These are phyloP conservation scores for Leccinum ochraceum DNA, from an alignment of 768 basidiomycete genomes.

Conservation along the genomic window DNA sequence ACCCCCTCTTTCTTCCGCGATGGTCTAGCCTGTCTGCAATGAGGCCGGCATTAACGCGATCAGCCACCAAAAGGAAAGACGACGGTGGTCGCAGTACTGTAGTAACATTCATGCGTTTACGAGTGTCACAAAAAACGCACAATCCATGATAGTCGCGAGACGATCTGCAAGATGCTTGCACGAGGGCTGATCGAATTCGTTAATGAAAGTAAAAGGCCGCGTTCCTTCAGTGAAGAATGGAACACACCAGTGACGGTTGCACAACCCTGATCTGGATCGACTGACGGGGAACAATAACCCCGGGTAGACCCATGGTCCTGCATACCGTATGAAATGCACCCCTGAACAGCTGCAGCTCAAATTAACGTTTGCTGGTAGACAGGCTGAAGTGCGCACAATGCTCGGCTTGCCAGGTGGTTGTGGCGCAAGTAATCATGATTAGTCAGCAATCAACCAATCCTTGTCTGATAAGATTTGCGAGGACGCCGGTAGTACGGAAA, in stretches of 20 bases:
- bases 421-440: background rate
- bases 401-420: background rate
- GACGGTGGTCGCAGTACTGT: slow-evolving; percentile 9
- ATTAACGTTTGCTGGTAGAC: background rate
- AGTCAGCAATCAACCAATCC: slow-evolving; percentile 13
- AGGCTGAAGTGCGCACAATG: background rate
- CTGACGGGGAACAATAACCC: background rate
- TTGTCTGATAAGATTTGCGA: slow-evolving; percentile 30
- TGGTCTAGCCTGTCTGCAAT: slow-evolving; percentile 18
- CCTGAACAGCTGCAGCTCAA: background rate
- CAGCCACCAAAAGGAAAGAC: background rate
- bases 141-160: slow-evolving; percentile 14
- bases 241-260: background rate
- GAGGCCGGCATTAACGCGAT: slow-evolving; percentile 16
- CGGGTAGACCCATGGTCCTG: slow-evolving; percentile 1
- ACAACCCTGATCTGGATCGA: background rate
- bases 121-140: slow-evolving; percentile 5
- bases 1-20: slow-evolving; percentile 11
- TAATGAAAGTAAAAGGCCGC: slow-evolving; percentile 5
- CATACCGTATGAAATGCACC: background rate
- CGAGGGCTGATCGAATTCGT: background rate
- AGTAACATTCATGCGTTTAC: slow-evolving; percentile 5
- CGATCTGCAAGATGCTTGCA: slow-evolving; percentile 11
- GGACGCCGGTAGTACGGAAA: background rate
- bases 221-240: slow-evolving; percentile 8